Evolutionary conservation across 805 yeast species (phyloP).

Genomic region (Ogataea chonburiensis): DNA sequence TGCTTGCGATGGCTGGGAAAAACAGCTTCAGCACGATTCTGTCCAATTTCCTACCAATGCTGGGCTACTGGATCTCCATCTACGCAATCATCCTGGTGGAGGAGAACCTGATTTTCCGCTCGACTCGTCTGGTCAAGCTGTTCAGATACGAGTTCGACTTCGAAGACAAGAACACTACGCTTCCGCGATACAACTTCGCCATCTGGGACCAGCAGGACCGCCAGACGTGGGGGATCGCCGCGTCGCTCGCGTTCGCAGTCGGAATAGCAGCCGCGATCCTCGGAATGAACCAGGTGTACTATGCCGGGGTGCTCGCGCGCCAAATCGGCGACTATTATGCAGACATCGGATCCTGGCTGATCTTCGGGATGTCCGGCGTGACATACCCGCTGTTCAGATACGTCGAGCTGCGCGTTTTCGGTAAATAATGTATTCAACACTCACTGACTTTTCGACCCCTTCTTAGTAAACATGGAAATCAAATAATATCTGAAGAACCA

Average conservation of each 20-base stretch:
- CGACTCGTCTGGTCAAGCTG: constrained; percentile 39
- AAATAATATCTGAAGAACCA: constrained; percentile 25
- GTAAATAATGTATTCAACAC: constrained; percentile 26
- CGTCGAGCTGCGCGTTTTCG: constrained; percentile 57
- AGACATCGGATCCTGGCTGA: constrained; percentile 79
- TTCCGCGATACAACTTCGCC: constrained; percentile 62
- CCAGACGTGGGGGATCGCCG: constrained; percentile 72
- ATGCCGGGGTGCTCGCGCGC: constrained; percentile 71
- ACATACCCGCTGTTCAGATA: constrained; percentile 66
- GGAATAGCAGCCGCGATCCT: constrained; percentile 83
- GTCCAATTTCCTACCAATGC: constrained; percentile 84
- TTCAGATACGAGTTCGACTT: constrained; percentile 45
- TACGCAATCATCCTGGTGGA: constrained; percentile 69
- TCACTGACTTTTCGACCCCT: constrained; percentile 5
- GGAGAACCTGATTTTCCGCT: constrained; percentile 71
- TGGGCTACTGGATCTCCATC: constrained; percentile 88
- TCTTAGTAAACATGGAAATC: constrained; percentile 16
- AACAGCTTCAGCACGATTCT: constrained; percentile 69
- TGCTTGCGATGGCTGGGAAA: constrained; percentile 74
- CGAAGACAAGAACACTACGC: constrained; percentile 5
- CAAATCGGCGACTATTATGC: constrained; percentile 67
- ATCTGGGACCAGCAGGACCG: constrained; percentile 64
- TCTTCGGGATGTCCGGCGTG: constrained; percentile 67
- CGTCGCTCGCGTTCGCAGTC: constrained; percentile 57
- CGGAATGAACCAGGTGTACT: constrained; percentile 88